phyloP scores from a whole-genome alignment of 1,284 basidiomycete genomes.

The Pseudozyma sp. region DNA sequence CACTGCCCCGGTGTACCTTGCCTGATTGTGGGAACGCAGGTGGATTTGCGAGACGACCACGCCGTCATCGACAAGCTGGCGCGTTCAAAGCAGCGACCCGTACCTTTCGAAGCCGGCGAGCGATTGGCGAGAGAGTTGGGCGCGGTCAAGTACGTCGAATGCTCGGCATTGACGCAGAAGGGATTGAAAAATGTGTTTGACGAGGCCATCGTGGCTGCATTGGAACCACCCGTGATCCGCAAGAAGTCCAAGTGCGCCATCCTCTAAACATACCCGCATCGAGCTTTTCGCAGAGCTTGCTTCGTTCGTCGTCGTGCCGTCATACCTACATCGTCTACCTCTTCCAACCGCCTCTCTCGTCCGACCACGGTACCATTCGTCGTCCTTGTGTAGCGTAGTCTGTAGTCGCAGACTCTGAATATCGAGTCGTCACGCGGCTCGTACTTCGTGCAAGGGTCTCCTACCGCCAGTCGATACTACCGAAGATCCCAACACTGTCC shows the following conservation, averaged over 20 bases:
- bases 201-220: constrained; percentile 98
- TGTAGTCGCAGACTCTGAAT: not conserved
- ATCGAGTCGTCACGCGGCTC: constrained; percentile 1
- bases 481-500: too few species aligned
- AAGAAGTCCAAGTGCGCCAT: constrained; percentile 84
- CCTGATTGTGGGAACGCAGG: constrained; percentile 97
- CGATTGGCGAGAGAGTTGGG: constrained; percentile 93
- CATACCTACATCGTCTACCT: not conserved
- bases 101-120: constrained; percentile 88
- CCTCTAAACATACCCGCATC: constrained; percentile 73
- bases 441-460: not conserved
- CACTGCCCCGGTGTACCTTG: constrained; percentile 99
- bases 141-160: constrained; percentile 99
- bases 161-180: constrained; percentile 98
- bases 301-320: not conserved
- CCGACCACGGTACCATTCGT: not conserved
- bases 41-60: constrained; percentile 93
- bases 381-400: not conserved
- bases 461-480: too few species aligned
- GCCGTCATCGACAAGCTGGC: constrained; percentile 93
- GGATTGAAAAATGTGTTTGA: constrained; percentile 99
- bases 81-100: constrained; percentile 94
- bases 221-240: constrained; percentile 92
- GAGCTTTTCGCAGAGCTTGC: constrained; percentile 7
- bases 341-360: not conserved